These are phyloP conservation scores for Candida nanaspora DNA, from an alignment of 805 yeast genomes.

Conservation along the genomic window DNA sequence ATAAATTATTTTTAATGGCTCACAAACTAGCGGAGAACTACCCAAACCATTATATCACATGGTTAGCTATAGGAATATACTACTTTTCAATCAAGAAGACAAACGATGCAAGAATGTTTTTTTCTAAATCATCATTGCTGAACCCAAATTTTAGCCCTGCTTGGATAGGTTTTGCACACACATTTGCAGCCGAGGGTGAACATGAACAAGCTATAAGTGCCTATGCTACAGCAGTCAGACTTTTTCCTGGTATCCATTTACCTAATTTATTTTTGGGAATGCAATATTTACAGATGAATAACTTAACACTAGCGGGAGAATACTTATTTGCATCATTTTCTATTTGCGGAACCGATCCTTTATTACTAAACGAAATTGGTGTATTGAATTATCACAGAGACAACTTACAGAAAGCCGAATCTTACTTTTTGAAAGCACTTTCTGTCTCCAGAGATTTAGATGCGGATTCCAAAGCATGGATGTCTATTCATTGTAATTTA, in stretches of 20 bases:
- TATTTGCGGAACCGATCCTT: constrained; percentile 80
- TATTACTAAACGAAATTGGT: constrained; percentile 85
- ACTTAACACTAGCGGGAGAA: constrained; percentile 77
- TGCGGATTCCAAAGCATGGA: constrained; percentile 77
- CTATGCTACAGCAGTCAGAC: constrained; percentile 88
- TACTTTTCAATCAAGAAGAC: constrained; percentile 69
- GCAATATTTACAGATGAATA: constrained; percentile 90
- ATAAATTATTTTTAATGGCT: constrained; percentile 70
- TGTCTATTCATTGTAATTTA: constrained; percentile 76
- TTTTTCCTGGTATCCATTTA: constrained; percentile 85
- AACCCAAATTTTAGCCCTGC: constrained; percentile 91
- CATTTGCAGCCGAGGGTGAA: constrained; percentile 97
- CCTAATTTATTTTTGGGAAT: constrained; percentile 90
- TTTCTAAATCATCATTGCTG: constrained; percentile 80
- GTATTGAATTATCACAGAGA: constrained; percentile 79
- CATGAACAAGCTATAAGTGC: constrained; percentile 98
- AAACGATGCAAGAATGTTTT: constrained; percentile 78
- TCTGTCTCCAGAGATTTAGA: constrained; percentile 60
- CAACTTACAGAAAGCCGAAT: constrained; percentile 62
- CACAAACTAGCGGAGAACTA: constrained; percentile 81
- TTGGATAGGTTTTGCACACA: constrained; percentile 98
- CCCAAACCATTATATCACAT: constrained; percentile 76
- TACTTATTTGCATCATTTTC: constrained; percentile 69
- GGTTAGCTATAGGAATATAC: constrained; percentile 91
- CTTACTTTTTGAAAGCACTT: constrained; percentile 62